Base-by-base conservation (phyloP, 371 early-diverging fungal species). In the Nematocida displodere region DNA sequence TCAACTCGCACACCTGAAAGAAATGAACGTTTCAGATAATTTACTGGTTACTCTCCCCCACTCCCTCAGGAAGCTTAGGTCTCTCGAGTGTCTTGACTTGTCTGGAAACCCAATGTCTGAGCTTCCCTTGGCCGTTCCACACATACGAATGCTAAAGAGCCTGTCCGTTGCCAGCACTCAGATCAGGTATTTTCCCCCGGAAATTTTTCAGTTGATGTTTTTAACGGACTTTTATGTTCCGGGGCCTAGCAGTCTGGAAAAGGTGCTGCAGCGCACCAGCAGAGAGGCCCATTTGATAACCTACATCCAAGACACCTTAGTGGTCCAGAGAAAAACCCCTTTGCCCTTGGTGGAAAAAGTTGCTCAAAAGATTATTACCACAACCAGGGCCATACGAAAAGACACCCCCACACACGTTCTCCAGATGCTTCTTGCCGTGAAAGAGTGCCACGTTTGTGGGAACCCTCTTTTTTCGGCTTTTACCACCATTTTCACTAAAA, bases 381-480 rank as follows among this genome's bases (percentile, higher is more conserved):
- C 85, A 1, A 86, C 87, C 47, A 76, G 89, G 2, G 81, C 85
- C 2, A 78, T 90, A 24, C 86, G 86, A 0, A 54, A 80, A 28
- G 75, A 82, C 66, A 77, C 87, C 8, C 79, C 87, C 8, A 82
- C 82, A 24, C 82, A 86, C 33, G 59, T 91, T 22, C 85, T 87
- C 76, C 82, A 85, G 31, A 90, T 89, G 77, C 78, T 92, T n/a
- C 80, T 83, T 15, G 83, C 85, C 15, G 87, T 86, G 1, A 83
- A 87, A 49, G 80, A 81, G 22, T 93, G 94, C 81, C 85, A 90
- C 4, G 90, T 88, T 80, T 93, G 94, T 79, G 84, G 84, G 20
- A 92, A 91, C 0, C 92, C 94, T 5, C 89, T 86, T 66, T 90
- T 92, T 81, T 88, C 90, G n/a, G 81, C 83, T 0, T 87, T 64